Base-by-base conservation (phyloP, 768 basidiomycete species). In the Boletus sensibilis region DNA sequence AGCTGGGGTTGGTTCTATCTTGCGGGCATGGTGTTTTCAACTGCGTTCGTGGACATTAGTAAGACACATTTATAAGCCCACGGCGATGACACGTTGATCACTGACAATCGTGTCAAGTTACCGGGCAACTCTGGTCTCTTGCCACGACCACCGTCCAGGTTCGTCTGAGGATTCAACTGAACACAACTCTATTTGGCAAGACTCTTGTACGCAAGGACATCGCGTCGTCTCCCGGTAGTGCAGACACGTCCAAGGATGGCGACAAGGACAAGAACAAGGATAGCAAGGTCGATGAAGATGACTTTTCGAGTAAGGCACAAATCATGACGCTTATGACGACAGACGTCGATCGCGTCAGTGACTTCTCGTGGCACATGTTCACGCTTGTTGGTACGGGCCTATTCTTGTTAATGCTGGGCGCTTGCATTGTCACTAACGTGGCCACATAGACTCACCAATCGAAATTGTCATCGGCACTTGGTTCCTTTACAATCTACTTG, bases 291-390 rank as follows among this genome's bases (percentile, higher is more conserved):
- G 59, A 74, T 37, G 83, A 85, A 54, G 79, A 82, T 23, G 82
- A 84, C 46, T 84, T 86, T 60, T 83, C 83, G 10, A 84, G 80
- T 66, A 86, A 86, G 66, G 82, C 83, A 7, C 83, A 96, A 74
- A 86, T 97, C 64, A 94, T 96, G 93, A 95, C 91, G 3, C 81
- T 96, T 29, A 94, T 96, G 90, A 95, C 94, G 7, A 94, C 92
- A 6, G 94, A 97, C 62, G 92, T 94, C 29, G 92, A 95, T 69
- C 82, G 94, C 52, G 87, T 95, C 58, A 85, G 87, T 69, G 91
- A 95, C 49, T 91, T 95, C 65, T 74, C 85, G 1, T 90, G 85
- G 84, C 88, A 92, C 67, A 61, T 88, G 50, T 92, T 89, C 67
- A 76, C 87, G 1, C 79, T 92, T 38, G 78, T 92, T 52, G 88